Evolutionary conservation across 2,329 filamentous ascomycete genomes (phyloP).

Genomic region (Calonectria pauciramosa): DNA sequence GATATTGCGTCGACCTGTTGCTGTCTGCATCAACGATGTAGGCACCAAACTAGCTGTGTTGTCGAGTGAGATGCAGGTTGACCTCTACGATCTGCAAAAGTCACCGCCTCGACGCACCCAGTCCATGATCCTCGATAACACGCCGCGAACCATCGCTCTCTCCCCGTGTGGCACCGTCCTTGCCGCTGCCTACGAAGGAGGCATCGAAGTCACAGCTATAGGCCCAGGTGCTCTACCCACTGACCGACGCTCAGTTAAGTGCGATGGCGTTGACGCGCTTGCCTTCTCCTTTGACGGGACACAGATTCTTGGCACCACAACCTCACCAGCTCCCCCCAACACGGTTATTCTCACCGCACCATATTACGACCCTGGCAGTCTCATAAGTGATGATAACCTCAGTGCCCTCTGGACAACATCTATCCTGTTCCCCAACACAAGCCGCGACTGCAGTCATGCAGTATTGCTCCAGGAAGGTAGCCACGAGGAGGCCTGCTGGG

Average conservation of each 20-base stretch:
- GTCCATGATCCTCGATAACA: slow-evolving; percentile 82
- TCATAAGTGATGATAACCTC: slow-evolving; percentile 75
- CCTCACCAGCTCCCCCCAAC: slow-evolving; percentile 73
- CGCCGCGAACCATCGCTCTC: slow-evolving; percentile 82
- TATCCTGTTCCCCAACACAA: slow-evolving; percentile 87
- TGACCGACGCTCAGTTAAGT: slow-evolving; percentile 83
- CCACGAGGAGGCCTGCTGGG: slow-evolving; percentile 78
- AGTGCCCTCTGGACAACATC: slow-evolving; percentile 88
- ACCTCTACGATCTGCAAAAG: slow-evolving; percentile 81
- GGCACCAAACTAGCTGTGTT: slow-evolving; percentile 83
- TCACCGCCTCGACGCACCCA: slow-evolving; percentile 78
- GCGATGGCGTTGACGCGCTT: slow-evolving; percentile 80
- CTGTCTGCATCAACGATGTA: slow-evolving; percentile 84
- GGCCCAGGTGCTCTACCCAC: slow-evolving; percentile 73
- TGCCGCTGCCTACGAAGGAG: slow-evolving; percentile 87
- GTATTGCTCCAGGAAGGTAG: slow-evolving; percentile 74
- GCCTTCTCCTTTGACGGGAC: slow-evolving; percentile 84
- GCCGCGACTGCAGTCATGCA: slow-evolving; percentile 82
- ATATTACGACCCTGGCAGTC: slow-evolving; percentile 80
- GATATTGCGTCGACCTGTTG: slow-evolving; percentile 80
- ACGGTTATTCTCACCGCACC: slow-evolving; percentile 85
- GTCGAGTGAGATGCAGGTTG: slow-evolving; percentile 85
- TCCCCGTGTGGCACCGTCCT: slow-evolving; percentile 87
- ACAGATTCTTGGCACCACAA: slow-evolving; percentile 82
- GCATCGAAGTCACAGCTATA: slow-evolving; percentile 89